phyloP scores from a whole-genome alignment of 306 rosid species.

The Dalbergia cultrata region DNA sequence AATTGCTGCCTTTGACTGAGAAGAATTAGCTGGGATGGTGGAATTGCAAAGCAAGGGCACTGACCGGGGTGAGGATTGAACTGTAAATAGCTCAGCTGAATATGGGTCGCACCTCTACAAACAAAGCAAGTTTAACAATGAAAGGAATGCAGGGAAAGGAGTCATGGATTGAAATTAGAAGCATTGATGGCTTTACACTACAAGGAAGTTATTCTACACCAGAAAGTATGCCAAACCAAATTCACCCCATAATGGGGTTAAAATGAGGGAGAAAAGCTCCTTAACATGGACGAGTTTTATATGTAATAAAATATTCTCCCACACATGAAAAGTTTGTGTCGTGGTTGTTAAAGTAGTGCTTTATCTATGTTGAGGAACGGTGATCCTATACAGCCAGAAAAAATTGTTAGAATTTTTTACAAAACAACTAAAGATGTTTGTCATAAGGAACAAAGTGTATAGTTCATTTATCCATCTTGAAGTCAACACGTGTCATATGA shows the following conservation, averaged over 20 bases:
- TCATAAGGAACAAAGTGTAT: no score
- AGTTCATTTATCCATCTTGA: no score
- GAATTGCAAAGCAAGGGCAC: conserved; percentile 93
- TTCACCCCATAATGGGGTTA: no score
- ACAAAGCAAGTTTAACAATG: conserved; percentile 32
- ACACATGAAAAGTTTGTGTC: background rate
- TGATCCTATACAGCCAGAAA: no score
- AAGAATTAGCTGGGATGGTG: conserved; percentile 67
- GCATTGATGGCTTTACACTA: background rate
- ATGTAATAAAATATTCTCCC: background rate
- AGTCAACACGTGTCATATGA: no score
- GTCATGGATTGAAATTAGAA: background rate
- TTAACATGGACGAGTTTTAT: no score
- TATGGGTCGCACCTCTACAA: conserved; percentile 87
- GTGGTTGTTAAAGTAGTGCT: no score
- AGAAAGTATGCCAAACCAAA: background rate
- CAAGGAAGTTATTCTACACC: background rate
- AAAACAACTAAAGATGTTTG: no score
- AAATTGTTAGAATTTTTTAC: no score
- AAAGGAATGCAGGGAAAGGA: conserved; percentile 34
- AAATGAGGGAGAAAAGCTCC: no score
- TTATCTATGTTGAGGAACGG: no score
- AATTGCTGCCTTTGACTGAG: conserved; percentile 68
- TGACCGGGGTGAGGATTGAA: conserved; percentile 60
- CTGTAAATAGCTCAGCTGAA: conserved; percentile 75